These are phyloP conservation scores for Trichomonas vaginalis DNA, from an alignment of 208 protist species.

Conservation along the genomic window DNA sequence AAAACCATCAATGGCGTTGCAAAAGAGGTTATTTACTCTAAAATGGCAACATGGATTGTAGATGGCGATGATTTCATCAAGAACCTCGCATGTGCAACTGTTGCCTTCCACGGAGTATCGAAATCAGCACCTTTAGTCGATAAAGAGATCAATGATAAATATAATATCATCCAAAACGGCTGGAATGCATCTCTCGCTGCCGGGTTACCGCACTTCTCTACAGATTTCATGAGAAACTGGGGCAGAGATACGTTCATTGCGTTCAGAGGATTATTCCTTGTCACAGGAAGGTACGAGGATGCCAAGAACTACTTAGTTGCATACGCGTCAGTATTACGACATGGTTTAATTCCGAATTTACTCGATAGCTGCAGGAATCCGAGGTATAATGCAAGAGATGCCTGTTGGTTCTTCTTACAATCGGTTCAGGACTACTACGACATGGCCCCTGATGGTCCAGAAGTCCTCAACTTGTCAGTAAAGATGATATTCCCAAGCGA, in stretches of 20 bases:
- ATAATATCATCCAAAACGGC: neutral
- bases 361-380: neutral
- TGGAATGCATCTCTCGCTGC: neutral
- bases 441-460: neutral
- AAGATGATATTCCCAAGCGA: neutral
- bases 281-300: neutral
- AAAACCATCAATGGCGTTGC: neutral
- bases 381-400: slow-evolving; percentile 7
- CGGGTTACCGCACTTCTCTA: neutral
- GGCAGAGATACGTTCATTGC: neutral
- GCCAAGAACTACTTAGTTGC: neutral
- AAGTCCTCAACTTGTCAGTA: neutral
- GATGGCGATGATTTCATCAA: neutral
- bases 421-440: neutral
- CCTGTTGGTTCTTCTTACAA: neutral
- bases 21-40: neutral
- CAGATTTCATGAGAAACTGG: neutral
- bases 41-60: neutral
- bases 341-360: neutral
- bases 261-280: neutral
- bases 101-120: neutral
- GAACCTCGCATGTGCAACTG: neutral
- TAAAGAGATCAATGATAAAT: neutral
- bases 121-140: neutral
- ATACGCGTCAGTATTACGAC: neutral